Percentiles rank a stretch among this genome's conserved stretches.
These are phyloP conservation scores for Cucumis melo DNA, from an alignment of 306 rosid species.

Conservation along the genomic window DNA sequence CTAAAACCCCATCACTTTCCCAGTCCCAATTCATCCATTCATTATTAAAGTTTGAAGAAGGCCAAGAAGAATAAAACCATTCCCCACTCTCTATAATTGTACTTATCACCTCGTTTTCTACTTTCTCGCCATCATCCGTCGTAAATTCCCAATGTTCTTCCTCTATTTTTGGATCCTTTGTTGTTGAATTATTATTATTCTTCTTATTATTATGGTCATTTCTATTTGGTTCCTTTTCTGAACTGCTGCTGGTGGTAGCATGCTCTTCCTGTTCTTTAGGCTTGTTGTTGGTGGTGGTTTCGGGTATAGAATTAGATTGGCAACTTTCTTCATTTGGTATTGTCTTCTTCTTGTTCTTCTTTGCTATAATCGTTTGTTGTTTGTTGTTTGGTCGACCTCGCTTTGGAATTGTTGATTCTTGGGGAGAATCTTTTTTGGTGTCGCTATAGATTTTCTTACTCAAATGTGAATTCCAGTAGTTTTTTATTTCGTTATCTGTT, in stretches of 20 bases:
- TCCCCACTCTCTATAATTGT: slow-evolving; percentile 29
- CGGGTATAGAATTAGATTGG: background rate
- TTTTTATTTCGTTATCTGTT: slow-evolving; percentile 77
- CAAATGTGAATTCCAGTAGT: slow-evolving; percentile 81
- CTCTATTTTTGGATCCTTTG: slow-evolving; percentile 1
- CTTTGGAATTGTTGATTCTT: slow-evolving; percentile 13
- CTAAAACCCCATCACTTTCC: slow-evolving; percentile 18
- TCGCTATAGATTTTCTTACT: slow-evolving; percentile 43
- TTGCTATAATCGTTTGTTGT: background rate
- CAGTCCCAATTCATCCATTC: slow-evolving; percentile 43
- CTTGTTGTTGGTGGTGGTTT: too few relatives aligned
- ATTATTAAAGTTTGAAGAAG: slow-evolving; percentile 23
- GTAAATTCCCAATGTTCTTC: slow-evolving; percentile 10
- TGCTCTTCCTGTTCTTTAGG: background rate
- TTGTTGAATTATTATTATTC: background rate
- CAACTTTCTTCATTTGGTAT: background rate
- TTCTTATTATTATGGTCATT: background rate
- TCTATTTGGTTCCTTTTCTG: background rate
- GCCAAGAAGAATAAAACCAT: slow-evolving; percentile 8
- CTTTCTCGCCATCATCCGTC: slow-evolving; percentile 4
- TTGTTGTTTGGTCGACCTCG: slow-evolving; percentile 9
- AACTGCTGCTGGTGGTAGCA: background rate
- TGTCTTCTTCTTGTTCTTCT: background rate
- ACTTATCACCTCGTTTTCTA: background rate
- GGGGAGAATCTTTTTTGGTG: slow-evolving; percentile 14